Conservation (phyloP, 1,284 basidiomycete genomes). For the Mrakiaceae sp. region DNA sequence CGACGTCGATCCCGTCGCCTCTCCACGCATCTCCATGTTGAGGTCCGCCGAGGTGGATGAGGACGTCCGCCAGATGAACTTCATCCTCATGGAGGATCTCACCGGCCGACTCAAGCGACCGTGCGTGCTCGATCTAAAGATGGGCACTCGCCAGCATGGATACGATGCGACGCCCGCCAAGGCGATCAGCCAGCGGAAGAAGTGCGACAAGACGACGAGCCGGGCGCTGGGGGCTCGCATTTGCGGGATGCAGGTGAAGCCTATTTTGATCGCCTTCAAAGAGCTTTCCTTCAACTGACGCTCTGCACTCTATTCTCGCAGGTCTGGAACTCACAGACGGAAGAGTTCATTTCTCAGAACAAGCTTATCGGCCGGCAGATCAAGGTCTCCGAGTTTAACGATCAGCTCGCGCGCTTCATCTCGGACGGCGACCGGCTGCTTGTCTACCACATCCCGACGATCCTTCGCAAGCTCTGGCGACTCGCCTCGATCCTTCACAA, state of each 20-base stretch:
- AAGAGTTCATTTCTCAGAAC: conserved; percentile 83
- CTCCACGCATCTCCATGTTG: not conserved
- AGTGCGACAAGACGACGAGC: conserved; percentile 93
- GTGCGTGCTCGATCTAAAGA: conserved; percentile 96
- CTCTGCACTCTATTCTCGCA: conserved; percentile 28
- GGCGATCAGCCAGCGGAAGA: conserved; percentile 95
- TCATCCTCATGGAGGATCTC: conserved; percentile 97
- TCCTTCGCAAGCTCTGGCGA: conserved; percentile 86
- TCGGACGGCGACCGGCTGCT: conserved; percentile 72
- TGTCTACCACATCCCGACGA: conserved; percentile 79
- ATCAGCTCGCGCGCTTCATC: conserved; percentile 72
- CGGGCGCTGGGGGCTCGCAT: conserved; percentile 80
- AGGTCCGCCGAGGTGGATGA: not conserved
- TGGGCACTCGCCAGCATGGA: conserved; percentile 97
- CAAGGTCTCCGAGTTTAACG: conserved; percentile 69
- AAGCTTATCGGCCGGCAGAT: conserved; percentile 94
- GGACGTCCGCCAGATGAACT: conserved; percentile 76
- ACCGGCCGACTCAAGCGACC: conserved; percentile 88
- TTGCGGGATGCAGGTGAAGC: conserved; percentile 91
- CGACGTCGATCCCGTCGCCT: not conserved
- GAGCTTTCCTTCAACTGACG: not conserved
- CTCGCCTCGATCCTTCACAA: conserved; percentile 81
- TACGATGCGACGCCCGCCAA: conserved; percentile 86
- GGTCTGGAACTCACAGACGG: conserved; percentile 79
- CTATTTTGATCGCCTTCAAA: conserved; percentile 24